These are phyloP conservation scores for Selaginella moellendorffii DNA, from an alignment of 75 land plant genomes.

Conservation along the genomic window DNA sequence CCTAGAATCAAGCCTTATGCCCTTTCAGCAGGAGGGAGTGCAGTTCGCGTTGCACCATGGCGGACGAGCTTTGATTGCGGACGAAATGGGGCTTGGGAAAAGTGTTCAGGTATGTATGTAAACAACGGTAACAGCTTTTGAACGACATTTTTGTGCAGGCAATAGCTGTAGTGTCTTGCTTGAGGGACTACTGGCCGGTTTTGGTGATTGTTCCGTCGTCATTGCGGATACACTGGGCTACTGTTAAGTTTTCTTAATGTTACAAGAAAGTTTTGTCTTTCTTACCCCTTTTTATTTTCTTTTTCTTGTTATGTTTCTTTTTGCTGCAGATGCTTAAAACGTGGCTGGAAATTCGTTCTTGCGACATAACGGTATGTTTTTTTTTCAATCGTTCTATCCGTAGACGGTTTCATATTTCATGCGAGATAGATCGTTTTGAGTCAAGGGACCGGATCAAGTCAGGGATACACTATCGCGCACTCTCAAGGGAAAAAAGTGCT, in stretches of 20 bases:
- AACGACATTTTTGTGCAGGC: slow-evolving; percentile 59
- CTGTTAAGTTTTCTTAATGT: slow-evolving; percentile 31
- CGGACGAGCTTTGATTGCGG: slow-evolving; percentile 75
- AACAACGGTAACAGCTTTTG: no score
- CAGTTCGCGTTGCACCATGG: slow-evolving; percentile 84
- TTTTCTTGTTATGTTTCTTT: not conserved
- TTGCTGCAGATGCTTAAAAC: slow-evolving; percentile 52
- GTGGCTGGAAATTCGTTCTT: slow-evolving; percentile 50
- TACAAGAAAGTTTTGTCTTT: not conserved
- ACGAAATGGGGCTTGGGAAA: slow-evolving; percentile 98
- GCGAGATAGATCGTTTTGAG: slow-evolving; percentile 58
- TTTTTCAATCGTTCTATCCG: not conserved
- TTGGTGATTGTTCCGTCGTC: slow-evolving; percentile 85
- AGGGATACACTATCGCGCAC: slow-evolving; percentile 55
- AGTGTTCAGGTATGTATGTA: slow-evolving; percentile 58
- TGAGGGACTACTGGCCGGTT: slow-evolving; percentile 81
- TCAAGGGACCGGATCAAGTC: slow-evolving; percentile 52
- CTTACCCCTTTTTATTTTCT: slow-evolving; percentile 2
- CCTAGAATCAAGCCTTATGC: slow-evolving; percentile 56
- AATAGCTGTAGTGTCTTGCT: slow-evolving; percentile 65
- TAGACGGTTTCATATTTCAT: not conserved
- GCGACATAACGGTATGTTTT: slow-evolving; percentile 52
- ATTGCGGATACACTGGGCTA: slow-evolving; percentile 88
- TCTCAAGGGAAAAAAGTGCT: slow-evolving; percentile 35
- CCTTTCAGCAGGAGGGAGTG: slow-evolving; percentile 87